Evolutionary conservation across 208 protist genomes (phyloP).

Genomic region (Acanthamoeba lenticulata): DNA sequence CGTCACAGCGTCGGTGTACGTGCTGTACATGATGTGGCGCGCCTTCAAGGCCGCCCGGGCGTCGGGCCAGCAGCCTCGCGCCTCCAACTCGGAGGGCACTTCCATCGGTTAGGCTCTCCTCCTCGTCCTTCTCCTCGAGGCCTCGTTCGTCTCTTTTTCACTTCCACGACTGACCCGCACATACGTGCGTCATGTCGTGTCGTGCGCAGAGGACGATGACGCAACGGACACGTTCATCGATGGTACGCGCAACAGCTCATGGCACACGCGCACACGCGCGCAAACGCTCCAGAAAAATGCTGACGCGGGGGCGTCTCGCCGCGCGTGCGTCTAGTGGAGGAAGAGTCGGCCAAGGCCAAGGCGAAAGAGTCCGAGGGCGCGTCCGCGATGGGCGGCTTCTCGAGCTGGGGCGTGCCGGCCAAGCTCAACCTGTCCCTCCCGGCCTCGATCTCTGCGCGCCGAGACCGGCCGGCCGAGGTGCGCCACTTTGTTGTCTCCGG

Average conservation of each 20-base stretch:
- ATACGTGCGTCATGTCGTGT: no score
- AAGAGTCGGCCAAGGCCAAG: neutral
- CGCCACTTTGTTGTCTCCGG: no score
- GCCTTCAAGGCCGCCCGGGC: neutral
- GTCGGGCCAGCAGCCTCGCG: neutral
- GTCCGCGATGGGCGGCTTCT: neutral
- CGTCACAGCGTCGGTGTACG: neutral
- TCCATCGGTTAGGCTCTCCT: neutral
- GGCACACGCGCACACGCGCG: no score
- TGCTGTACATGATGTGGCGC: constrained; percentile 20
- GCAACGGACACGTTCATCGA: neutral
- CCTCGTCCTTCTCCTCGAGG: no score
- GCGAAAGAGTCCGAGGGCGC: neutral
- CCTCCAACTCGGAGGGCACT: neutral
- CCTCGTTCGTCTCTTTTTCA: neutral
- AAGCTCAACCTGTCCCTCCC: neutral
- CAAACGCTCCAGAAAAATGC: no score
- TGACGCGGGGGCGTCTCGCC: neutral
- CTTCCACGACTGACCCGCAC: no score
- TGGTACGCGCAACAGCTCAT: no score
- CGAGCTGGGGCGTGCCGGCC: constrained; percentile 14
- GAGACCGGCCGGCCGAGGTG: neutral
- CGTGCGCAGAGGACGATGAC: neutral
- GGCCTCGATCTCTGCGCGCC: neutral
- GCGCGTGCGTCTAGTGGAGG: neutral